Evolutionary conservation across 768 basidiomycete genomes (phyloP).

Genomic region (Udeniomyces megalosporus): DNA sequence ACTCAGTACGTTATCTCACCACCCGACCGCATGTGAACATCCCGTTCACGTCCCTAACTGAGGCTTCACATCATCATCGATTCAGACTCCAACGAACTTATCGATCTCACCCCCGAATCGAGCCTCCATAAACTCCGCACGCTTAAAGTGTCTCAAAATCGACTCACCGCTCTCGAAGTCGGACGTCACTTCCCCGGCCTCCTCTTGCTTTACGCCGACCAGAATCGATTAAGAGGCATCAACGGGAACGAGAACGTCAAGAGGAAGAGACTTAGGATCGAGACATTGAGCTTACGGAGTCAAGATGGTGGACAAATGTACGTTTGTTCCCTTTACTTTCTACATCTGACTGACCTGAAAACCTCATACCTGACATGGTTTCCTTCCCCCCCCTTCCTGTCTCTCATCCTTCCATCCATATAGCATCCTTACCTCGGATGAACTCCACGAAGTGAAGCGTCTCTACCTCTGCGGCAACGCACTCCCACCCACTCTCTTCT

Average conservation of each 20-base stretch:
- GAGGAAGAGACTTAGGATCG: slow-evolving; percentile 52
- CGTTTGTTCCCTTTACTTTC: slow-evolving; percentile 33
- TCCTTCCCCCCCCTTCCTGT: neutral
- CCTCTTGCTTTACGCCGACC: slow-evolving; percentile 83
- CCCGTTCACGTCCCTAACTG: slow-evolving; percentile 58
- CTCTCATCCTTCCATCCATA: slow-evolving; percentile 3
- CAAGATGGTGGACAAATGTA: slow-evolving; percentile 57
- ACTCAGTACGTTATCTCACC: slow-evolving; percentile 46
- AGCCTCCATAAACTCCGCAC: too few relatives aligned
- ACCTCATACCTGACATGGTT: too few relatives aligned
- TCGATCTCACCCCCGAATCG: too few relatives aligned
- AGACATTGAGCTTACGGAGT: slow-evolving; percentile 81
- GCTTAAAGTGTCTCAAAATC: slow-evolving; percentile 70
- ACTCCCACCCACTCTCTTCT: slow-evolving; percentile 26
- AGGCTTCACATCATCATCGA: slow-evolving; percentile 33
- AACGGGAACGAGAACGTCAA: too few relatives aligned
- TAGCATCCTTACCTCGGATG: slow-evolving; percentile 23
- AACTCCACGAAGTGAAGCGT: slow-evolving; percentile 80
- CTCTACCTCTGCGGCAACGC: slow-evolving; percentile 56
- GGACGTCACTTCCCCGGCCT: slow-evolving; percentile 45
- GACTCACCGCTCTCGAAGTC: slow-evolving; percentile 46
- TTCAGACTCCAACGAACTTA: slow-evolving; percentile 44
- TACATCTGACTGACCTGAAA: neutral
- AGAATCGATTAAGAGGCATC: slow-evolving; percentile 38
- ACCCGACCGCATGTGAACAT: neutral